phyloP scores from a whole-genome alignment of 75 land plant species.

The Isoetes taiwanensis region DNA sequence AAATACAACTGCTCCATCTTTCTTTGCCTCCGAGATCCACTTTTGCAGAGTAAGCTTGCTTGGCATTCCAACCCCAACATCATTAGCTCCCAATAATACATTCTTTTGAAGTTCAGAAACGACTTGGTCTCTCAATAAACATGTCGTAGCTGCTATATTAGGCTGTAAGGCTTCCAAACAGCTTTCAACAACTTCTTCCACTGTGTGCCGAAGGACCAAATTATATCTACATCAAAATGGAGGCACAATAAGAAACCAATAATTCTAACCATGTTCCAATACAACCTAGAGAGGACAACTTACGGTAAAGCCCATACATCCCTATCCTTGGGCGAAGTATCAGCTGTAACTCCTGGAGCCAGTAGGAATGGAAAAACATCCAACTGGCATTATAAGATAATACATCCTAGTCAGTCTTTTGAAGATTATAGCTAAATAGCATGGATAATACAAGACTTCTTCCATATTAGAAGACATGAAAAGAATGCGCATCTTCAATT shows the following conservation, averaged over 20 bases:
- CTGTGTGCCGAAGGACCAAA: constrained; percentile 66
- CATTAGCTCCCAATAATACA: constrained; percentile 25
- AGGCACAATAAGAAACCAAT: not conserved
- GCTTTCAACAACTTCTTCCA: constrained; percentile 71
- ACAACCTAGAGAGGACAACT: constrained; percentile 15
- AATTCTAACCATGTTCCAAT: not conserved
- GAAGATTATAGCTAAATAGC: too few relatives aligned
- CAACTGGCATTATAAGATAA: constrained; percentile 36
- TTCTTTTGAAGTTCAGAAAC: constrained; percentile 41
- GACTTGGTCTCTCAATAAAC: constrained; percentile 35
- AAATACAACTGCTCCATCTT: constrained; percentile 48
- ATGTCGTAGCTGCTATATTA: constrained; percentile 32
- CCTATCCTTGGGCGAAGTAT: constrained; percentile 2
- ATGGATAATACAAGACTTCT: too few relatives aligned
- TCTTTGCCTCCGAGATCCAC: constrained; percentile 57
- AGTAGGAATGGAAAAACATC: constrained; percentile 70
- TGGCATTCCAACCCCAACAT: constrained; percentile 38
- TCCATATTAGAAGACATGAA: too few relatives aligned
- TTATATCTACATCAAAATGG: constrained; percentile 41
- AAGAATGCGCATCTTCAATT: too few relatives aligned
- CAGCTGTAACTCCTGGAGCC: constrained; percentile 23
- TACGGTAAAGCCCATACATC: constrained; percentile 61
- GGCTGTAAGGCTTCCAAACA: constrained; percentile 55
- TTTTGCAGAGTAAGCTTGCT: constrained; percentile 31
- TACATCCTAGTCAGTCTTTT: not conserved